A percentile compares a stretch with the other conserved stretches of the same genome.
phyloP scores from a whole-genome alignment of 257 asterid genomes.

The Anisodus acutangulus region DNA sequence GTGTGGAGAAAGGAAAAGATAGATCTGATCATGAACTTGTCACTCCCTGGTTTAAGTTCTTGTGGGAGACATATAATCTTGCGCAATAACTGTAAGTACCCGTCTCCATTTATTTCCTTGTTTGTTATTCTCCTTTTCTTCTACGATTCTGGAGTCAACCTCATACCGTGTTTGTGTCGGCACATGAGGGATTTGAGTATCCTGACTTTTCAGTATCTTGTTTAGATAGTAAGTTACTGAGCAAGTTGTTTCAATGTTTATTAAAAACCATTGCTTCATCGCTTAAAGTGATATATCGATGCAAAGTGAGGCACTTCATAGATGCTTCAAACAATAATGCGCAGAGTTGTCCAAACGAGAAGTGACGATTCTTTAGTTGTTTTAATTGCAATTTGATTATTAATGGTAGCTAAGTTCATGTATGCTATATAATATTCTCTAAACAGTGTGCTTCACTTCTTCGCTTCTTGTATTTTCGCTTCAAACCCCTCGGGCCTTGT shows the following conservation, averaged over 20 bases:
- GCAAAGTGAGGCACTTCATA: background rate
- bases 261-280: background rate
- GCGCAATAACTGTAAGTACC: slow-evolving; percentile 46
- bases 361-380: background rate
- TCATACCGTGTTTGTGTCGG: background rate
- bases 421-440: background rate
- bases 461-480: background rate
- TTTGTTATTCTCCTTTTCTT: background rate
- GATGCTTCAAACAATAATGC: slow-evolving; percentile 1
- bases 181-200: slow-evolving; percentile 16
- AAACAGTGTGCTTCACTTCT: background rate
- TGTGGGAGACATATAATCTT: slow-evolving; percentile 52
- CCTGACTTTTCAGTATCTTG: slow-evolving; percentile 21
- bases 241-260: slow-evolving; percentile 19
- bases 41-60: slow-evolving; percentile 48
- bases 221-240: slow-evolving; percentile 17
- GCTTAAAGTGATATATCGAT: background rate
- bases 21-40: slow-evolving; percentile 55
- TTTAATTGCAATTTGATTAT: slow-evolving; percentile 5
- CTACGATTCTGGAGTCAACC: background rate
- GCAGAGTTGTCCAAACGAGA: background rate
- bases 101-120: background rate
- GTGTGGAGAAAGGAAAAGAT: slow-evolving; percentile 50
- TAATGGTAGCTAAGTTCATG: background rate
- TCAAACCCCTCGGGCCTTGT: background rate